Evolutionary conservation across 2,329 filamentous ascomycete genomes (phyloP).

Genomic region (Xylaria polymorpha): DNA sequence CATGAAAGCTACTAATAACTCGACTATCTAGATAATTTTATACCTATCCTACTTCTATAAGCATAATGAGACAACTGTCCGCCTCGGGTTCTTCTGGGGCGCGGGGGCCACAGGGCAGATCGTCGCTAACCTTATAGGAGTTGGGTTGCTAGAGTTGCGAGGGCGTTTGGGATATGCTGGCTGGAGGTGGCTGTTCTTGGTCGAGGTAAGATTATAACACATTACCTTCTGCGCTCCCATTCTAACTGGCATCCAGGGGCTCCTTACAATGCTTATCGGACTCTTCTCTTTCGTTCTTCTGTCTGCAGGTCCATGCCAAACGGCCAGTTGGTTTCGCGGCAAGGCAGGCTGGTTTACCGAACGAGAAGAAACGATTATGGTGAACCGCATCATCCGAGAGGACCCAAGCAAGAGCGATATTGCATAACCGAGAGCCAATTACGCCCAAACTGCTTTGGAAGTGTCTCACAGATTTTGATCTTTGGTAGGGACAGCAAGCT

Average conservation of each 20-base stretch:
- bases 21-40: conserved; percentile 42
- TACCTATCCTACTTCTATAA: conserved; percentile 51
- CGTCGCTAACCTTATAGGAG: conserved; percentile 52
- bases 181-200: conserved; percentile 63
- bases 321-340: conserved; percentile 59
- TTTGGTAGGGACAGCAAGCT: conserved; percentile 59
- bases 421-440: conserved; percentile 66
- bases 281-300: conserved; percentile 63
- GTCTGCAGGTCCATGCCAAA: conserved; percentile 59
- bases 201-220: conserved; percentile 54
- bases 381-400: conserved; percentile 66
- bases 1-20: neutral
- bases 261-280: conserved; percentile 54
- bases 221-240: neutral
- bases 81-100: conserved; percentile 51
- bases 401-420: conserved; percentile 67
- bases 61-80: conserved; percentile 52
- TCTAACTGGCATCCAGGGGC: conserved; percentile 36
- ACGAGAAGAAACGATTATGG: conserved; percentile 64
- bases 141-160: conserved; percentile 52
- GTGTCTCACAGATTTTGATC: conserved; percentile 63
- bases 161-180: conserved; percentile 51
- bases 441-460: conserved; percentile 60
- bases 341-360: conserved; percentile 64
- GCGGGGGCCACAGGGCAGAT: conserved; percentile 37